phyloP scores from a whole-genome alignment of 1,284 basidiomycete species.

The Marasmius sp. region DNA sequence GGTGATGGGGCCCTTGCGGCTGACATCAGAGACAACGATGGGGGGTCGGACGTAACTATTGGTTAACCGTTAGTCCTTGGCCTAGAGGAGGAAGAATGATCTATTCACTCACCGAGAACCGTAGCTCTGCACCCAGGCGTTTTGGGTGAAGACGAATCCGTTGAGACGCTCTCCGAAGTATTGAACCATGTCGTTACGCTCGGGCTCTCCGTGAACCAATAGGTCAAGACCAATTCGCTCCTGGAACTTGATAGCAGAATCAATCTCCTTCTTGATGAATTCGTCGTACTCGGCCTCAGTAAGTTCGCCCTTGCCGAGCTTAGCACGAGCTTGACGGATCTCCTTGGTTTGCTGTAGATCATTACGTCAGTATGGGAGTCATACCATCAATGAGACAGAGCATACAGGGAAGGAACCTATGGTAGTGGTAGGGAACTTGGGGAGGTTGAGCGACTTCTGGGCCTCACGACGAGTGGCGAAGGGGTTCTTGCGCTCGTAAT shows the following conservation, averaged over 20 bases:
- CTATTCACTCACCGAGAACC: slow-evolving; percentile 68
- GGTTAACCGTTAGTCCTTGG: not conserved
- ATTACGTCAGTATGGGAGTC: slow-evolving; percentile 10
- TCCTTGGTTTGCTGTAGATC: slow-evolving; percentile 90
- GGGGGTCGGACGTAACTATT: slow-evolving; percentile 96
- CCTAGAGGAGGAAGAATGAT: not conserved
- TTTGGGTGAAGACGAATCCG: slow-evolving; percentile 98
- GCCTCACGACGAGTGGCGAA: slow-evolving; percentile 89
- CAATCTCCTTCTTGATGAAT: slow-evolving; percentile 99
- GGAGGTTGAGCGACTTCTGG: slow-evolving; percentile 85
- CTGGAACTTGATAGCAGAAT: slow-evolving; percentile 94
- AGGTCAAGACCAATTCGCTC: slow-evolving; percentile 96
- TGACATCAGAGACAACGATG: slow-evolving; percentile 98
- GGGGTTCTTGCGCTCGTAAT: slow-evolving; percentile 88
- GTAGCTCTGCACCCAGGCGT: slow-evolving; percentile 99
- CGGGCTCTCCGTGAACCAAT: slow-evolving; percentile 98
- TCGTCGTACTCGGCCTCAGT: slow-evolving; percentile 90
- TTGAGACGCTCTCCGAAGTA: slow-evolving; percentile 98
- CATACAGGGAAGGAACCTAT: slow-evolving; percentile 95
- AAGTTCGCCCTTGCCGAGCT: slow-evolving; percentile 92
- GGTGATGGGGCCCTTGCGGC: slow-evolving; percentile 92
- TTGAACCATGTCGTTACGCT: slow-evolving; percentile 99
- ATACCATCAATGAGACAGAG: slow-evolving; percentile 11
- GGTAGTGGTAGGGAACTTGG: slow-evolving; percentile 98
- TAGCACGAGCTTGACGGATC: slow-evolving; percentile 94